A percentile compares a stretch with the other conserved stretches of the same genome.
Evolutionary conservation across 2,329 filamentous ascomycete species (phyloP).

Genomic region (Trichophyton schoenleinii): DNA sequence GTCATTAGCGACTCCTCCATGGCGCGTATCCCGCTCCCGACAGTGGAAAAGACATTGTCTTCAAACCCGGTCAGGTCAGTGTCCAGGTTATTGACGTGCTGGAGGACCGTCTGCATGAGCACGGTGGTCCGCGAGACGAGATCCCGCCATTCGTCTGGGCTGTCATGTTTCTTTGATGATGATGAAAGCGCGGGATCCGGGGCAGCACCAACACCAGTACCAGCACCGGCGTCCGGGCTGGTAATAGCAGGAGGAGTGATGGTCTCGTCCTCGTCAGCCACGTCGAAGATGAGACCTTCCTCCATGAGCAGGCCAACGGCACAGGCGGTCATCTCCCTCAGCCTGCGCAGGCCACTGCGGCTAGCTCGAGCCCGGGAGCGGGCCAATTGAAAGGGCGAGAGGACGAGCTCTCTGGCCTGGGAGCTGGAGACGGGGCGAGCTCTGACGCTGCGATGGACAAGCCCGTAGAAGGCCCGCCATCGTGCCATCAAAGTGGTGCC

Average conservation of each 20-base stretch:
- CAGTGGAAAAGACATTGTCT: slow-evolving; percentile 42
- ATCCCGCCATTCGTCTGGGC: slow-evolving; percentile 50
- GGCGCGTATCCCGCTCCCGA: slow-evolving; percentile 49
- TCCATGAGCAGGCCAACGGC: slow-evolving; percentile 78
- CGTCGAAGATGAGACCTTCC: slow-evolving; percentile 61
- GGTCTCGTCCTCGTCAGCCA: slow-evolving; percentile 44
- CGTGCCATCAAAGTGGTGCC: slow-evolving; percentile 26
- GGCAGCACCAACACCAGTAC: background rate
- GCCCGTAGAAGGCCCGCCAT: slow-evolving; percentile 59
- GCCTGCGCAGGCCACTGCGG: slow-evolving; percentile 54
- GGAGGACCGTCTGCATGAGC: slow-evolving; percentile 74
- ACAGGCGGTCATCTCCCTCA: slow-evolving; percentile 71
- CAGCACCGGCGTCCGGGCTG: too few species aligned
- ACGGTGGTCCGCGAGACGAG: slow-evolving; percentile 68
- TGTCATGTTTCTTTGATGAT: slow-evolving; percentile 24
- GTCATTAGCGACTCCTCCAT: slow-evolving; percentile 34
- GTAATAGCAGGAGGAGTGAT: background rate
- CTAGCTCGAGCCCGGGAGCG: slow-evolving; percentile 65
- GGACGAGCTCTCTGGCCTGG: slow-evolving; percentile 57
- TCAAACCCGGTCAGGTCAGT: slow-evolving; percentile 43
- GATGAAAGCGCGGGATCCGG: background rate
- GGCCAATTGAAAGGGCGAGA: slow-evolving; percentile 66
- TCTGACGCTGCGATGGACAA: slow-evolving; percentile 62
- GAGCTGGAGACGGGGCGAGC: slow-evolving; percentile 58
- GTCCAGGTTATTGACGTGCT: slow-evolving; percentile 54